phyloP scores from a whole-genome alignment of 345 rosid genomes.

The Isatis tinctoria region DNA sequence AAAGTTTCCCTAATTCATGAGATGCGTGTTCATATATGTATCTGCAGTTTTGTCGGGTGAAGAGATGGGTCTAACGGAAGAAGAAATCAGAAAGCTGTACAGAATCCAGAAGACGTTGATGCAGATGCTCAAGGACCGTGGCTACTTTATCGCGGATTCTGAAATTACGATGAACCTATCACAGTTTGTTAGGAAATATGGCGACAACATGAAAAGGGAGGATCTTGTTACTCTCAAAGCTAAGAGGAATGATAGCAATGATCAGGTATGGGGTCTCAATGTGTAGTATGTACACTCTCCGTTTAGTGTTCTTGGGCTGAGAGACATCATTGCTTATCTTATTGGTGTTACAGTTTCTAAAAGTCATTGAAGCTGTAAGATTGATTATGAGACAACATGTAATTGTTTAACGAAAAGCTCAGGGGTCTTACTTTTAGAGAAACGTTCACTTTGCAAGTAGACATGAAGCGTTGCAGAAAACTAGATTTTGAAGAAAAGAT shows the following conservation, averaged over 20 bases:
- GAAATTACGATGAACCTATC: conserved; percentile 50
- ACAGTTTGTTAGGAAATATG: conserved; percentile 56
- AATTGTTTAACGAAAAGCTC: neutral
- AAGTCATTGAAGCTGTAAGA: neutral
- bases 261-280: conserved; percentile 44
- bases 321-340: neutral
- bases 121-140: conserved; percentile 81
- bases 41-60: neutral
- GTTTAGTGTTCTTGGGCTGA: neutral
- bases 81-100: conserved; percentile 57
- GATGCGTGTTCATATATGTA: neutral
- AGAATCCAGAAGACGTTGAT: conserved; percentile 67
- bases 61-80: conserved; percentile 61
- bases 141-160: conserved; percentile 60
- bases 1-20: neutral
- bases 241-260: conserved; percentile 48
- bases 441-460: neutral
- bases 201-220: conserved; percentile 83
- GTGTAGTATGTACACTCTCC: neutral
- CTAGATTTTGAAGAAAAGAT: neutral
- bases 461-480: neutral
- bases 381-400: neutral
- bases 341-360: neutral
- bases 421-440: neutral
- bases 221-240: conserved; percentile 67